Evolutionary conservation across 2,329 filamentous ascomycete genomes (phyloP).

Genomic region (Phyllosticta capitalensis): DNA sequence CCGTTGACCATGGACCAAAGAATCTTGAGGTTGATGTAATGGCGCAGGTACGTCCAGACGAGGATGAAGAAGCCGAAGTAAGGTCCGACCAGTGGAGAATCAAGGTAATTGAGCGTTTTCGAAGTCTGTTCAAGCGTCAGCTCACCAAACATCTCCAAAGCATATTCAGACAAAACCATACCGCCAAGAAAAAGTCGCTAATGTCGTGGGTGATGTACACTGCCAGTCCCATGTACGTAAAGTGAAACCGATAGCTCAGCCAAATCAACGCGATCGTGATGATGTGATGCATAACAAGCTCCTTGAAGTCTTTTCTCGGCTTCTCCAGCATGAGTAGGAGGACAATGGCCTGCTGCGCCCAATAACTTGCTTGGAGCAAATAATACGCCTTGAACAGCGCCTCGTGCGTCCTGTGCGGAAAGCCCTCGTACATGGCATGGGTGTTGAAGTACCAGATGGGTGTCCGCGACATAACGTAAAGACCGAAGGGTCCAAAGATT

Average conservation of each 20-base stretch:
- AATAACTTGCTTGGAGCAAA: constrained; percentile 87
- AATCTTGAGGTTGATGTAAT: constrained; percentile 73
- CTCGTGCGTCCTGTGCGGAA: constrained; percentile 74
- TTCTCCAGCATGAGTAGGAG: constrained; percentile 81
- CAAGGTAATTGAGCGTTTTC: constrained; percentile 85
- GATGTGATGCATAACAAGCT: constrained; percentile 84
- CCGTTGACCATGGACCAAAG: constrained; percentile 61
- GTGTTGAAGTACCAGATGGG: constrained; percentile 96
- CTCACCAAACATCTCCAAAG: neutral
- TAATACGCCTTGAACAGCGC: constrained; percentile 91
- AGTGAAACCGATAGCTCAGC: constrained; percentile 90
- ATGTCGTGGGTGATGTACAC: constrained; percentile 95
- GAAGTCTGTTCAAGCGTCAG: constrained; percentile 53
- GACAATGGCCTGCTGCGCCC: constrained; percentile 89
- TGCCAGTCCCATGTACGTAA: constrained; percentile 86
- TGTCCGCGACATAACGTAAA: constrained; percentile 87
- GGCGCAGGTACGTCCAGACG: constrained; percentile 79
- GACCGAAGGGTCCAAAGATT: constrained; percentile 68
- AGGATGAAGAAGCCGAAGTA: constrained; percentile 78
- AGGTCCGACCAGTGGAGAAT: constrained; percentile 65
- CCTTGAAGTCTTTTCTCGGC: constrained; percentile 88
- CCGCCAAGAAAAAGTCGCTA: constrained; percentile 89
- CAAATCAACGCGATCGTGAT: constrained; percentile 77
- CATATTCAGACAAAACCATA: constrained; percentile 39
- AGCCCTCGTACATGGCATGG: constrained; percentile 77